These are phyloP conservation scores for Bimuria novae-zelandiae DNA, from an alignment of 2,329 filamentous ascomycete genomes.

Conservation along the genomic window DNA sequence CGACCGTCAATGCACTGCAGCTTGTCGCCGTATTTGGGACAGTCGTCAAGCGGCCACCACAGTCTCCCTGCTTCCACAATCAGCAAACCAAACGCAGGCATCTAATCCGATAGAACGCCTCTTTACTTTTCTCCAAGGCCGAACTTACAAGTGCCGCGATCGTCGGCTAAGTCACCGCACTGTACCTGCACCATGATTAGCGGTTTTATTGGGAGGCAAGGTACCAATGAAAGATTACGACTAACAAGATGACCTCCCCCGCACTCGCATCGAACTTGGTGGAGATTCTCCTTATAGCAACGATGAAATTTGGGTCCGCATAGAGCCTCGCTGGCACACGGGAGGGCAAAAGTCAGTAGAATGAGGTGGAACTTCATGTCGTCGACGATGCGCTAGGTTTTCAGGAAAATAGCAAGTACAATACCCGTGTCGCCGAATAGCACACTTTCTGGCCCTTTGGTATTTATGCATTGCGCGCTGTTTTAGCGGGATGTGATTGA, in stretches of 20 bases:
- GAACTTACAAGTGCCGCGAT: not conserved
- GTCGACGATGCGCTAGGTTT: not conserved
- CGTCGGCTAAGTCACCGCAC: not conserved
- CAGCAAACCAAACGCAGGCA: not conserved
- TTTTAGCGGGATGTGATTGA: not conserved
- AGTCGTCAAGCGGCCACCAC: not conserved
- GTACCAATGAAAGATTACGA: no score
- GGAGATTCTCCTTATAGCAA: not conserved
- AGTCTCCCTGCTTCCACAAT: not conserved
- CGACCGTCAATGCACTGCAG: slow-evolving; percentile 2
- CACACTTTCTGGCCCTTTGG: not conserved
- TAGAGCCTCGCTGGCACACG: not conserved
- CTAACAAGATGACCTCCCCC: slow-evolving; percentile 1
- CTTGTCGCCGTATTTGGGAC: not conserved
- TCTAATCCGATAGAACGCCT: not conserved
- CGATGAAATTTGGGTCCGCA: not conserved
- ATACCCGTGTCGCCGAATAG: not conserved
- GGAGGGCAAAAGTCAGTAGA: not conserved
- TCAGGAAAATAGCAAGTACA: not conserved
- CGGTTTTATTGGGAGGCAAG: no score
- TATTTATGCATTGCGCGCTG: not conserved
- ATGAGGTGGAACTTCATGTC: not conserved
- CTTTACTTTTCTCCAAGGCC: no score
- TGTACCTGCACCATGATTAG: not conserved
- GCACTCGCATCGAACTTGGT: slow-evolving; percentile 6